phyloP scores from a whole-genome alignment of 23 red algal species.

The Gracilariopsis chorda region DNA sequence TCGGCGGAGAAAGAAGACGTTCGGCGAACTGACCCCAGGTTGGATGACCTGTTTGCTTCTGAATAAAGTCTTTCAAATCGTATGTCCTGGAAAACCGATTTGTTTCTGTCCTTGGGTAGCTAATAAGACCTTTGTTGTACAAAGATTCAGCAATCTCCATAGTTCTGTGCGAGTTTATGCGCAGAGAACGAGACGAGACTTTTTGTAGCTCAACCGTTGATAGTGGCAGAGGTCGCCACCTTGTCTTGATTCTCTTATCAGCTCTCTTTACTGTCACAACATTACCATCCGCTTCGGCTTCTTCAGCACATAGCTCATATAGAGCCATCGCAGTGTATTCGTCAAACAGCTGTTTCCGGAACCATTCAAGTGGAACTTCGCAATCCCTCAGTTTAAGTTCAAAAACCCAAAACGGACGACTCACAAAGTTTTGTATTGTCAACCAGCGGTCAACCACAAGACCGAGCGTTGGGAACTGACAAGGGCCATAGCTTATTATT shows the following conservation, averaged over 20 bases:
- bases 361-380: constrained; percentile 73
- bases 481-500: constrained; percentile 87
- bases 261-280: constrained; percentile 36
- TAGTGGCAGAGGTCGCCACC: constrained; percentile 82
- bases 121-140: constrained; percentile 93
- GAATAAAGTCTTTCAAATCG: constrained; percentile 63
- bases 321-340: constrained; percentile 71
- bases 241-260: constrained; percentile 31
- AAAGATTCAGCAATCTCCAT: constrained; percentile 87
- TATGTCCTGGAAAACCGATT: constrained; percentile 68
- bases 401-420: constrained; percentile 79
- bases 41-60: constrained; percentile 61
- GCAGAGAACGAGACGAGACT: constrained; percentile 71
- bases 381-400: constrained; percentile 38
- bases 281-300: constrained; percentile 35
- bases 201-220: constrained; percentile 96
- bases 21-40: constrained; percentile 69
- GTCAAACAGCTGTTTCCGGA: constrained; percentile 89
- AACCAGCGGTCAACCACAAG: constrained; percentile 94
- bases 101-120: constrained; percentile 98
- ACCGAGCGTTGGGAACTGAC: constrained; percentile 94
- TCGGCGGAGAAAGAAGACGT: constrained; percentile 56
- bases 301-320: constrained; percentile 77
- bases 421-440: constrained; percentile 78
- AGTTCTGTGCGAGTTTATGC: constrained; percentile 71